Evolutionary conservation across 2,329 filamentous ascomycete genomes (phyloP).

Genomic region (Aspergillus arachidicola): DNA sequence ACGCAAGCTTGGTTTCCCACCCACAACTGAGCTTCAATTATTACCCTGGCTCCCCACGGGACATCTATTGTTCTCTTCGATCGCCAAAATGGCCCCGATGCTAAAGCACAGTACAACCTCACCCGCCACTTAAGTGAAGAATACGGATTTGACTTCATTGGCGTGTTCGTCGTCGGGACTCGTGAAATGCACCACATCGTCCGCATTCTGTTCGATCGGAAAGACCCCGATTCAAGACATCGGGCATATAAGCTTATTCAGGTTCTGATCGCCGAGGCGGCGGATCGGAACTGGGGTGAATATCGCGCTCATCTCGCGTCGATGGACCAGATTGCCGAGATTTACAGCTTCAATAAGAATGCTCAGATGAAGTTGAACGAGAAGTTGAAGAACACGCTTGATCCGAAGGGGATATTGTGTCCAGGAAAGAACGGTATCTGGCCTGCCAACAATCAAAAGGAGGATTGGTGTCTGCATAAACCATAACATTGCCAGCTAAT

Average conservation of each 20-base stretch:
- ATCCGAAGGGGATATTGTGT: neutral
- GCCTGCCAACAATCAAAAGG: neutral
- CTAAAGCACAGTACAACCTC: constrained; percentile 47
- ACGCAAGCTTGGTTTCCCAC: constrained; percentile 25
- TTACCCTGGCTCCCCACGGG: constrained; percentile 57
- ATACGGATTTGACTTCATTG: constrained; percentile 55
- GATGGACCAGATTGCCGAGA: constrained; percentile 52
- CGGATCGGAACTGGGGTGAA: constrained; percentile 46
- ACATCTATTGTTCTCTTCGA: constrained; percentile 49
- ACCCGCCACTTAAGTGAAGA: constrained; percentile 44
- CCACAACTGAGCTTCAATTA: constrained; percentile 44
- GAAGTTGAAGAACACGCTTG: constrained; percentile 12
- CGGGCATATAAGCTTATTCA: constrained; percentile 42
- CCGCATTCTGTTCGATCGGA: constrained; percentile 56
- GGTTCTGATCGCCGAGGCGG: constrained; percentile 45
- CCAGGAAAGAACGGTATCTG: neutral
- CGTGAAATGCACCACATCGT: constrained; percentile 53
- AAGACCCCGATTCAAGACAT: constrained; percentile 42
- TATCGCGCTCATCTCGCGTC: constrained; percentile 52
- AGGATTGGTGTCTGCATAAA: neutral
- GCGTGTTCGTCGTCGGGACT: constrained; percentile 54
- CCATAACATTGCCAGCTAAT: neutral
- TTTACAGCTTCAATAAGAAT: constrained; percentile 50
- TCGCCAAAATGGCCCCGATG: constrained; percentile 52
- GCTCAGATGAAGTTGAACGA: constrained; percentile 49